Evolutionary conservation across 2,329 filamentous ascomycete genomes (phyloP), one percentile per base, ranked within the genome.

Genomic region (Epichloe hybrida): DNA sequence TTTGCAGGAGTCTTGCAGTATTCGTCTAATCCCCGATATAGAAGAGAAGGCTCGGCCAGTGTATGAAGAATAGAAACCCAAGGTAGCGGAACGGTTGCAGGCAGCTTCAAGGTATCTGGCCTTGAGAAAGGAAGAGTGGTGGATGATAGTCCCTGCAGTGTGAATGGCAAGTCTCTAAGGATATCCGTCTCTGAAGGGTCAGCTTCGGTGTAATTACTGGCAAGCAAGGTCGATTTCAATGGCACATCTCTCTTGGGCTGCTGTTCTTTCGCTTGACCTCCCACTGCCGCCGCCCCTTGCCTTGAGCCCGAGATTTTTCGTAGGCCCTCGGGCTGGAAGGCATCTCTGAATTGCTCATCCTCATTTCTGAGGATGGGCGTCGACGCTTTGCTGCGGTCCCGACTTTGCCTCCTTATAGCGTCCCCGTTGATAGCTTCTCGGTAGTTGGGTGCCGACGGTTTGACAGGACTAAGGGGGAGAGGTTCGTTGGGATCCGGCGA

Each of bases 61-160:
- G 86, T 88, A 60, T 98, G 88, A 2, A 98, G 73, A 9, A 98
- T 75, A 15, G 89, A 90, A 13, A 97, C 75, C 9, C 97, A 74
- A 2, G 93, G 91, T 5, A 90, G 73, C 1, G 93, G 89, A 5
- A 98, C 74, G 0, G 83, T 87, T 0, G 81, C 61, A 0, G 93
- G 94, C 31, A 98, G 71, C 60, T 81, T 86, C 49, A 97, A 70
- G 2, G 78, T 80, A 21, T 81, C 79, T 23, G 80, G 74, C 13
- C 81, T 80, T 9, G 78, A 70, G 57, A 97, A 97, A 0, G 83
- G 77, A 39, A 97, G 71, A 56, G 90, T 88, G 1, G 85, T 84
- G 0, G 91, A 95, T 2, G 89, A 94, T 2, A 97, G 73, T 0
- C 93, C 93, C 67, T 97, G 93, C 0, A 97, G 73, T 0, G 90